phyloP scores from a whole-genome alignment of 305 asterid species.

The Fraxinus sp. region DNA sequence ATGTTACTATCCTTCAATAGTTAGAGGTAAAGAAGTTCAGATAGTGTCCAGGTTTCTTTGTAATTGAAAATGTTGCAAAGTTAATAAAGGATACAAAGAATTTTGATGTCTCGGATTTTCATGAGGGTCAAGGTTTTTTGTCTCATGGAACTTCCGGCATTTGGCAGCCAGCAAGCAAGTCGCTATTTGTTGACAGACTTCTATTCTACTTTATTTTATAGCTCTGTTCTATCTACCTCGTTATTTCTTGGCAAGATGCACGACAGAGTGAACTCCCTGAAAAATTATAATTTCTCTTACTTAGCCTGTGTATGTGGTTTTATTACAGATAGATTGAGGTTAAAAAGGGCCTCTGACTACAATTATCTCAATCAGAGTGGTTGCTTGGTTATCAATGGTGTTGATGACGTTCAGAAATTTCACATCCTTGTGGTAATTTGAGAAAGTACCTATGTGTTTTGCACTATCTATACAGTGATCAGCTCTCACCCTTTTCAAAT shows the following conservation, averaged over 20 bases:
- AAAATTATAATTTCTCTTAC: neutral
- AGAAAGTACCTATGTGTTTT: constrained; percentile 17
- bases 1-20: neutral
- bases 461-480: constrained; percentile 12
- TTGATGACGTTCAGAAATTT: constrained; percentile 74
- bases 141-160: constrained; percentile 15
- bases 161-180: constrained; percentile 15
- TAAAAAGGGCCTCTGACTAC: constrained; percentile 67
- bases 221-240: neutral
- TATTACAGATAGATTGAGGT: constrained; percentile 61
- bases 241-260: constrained; percentile 21
- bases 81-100: constrained; percentile 17
- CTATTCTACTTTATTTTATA: constrained; percentile 5
- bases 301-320: constrained; percentile 24
- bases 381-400: constrained; percentile 61
- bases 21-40: constrained; percentile 15
- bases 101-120: constrained; percentile 8
- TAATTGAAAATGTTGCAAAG: constrained; percentile 8
- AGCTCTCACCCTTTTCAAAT: constrained; percentile 12
- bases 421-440: constrained; percentile 62
- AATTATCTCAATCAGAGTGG: constrained; percentile 76
- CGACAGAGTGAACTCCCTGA: neutral
- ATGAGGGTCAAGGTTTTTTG: neutral
- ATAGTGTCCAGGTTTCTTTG: neutral
- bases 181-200: constrained; percentile 21